Evolutionary conservation across 1,284 basidiomycete genomes (phyloP), one percentile per base, ranked within the genome.

Genomic region (Puccinia coronata): DNA sequence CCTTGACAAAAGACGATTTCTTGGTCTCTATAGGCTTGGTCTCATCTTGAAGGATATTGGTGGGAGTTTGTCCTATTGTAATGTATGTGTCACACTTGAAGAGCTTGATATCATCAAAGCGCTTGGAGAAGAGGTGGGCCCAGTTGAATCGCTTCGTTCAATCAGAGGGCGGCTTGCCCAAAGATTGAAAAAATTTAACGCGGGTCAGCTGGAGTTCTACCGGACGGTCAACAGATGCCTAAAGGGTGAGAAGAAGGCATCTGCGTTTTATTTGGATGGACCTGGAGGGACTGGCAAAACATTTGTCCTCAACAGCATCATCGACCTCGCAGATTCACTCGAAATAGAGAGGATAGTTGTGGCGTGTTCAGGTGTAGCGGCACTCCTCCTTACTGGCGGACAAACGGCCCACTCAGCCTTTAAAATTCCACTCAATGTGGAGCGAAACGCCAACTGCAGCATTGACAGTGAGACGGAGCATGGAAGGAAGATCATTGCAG

Each of bases 221-320:
- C 4, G 28, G 3, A 36, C 11, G n/a, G 23, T 61, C 12, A 61
- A 61, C 25, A 61, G 1, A 79, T 83, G 5, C 55, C 72, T 0
- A 59, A n/a, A n/a, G n/a, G n/a, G n/a, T n/a, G n/a, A n/a, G n/a
- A n/a, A n/a, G n/a, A n/a, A n/a, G n/a, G n/a, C n/a, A n/a, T n/a
- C n/a, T n/a, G n/a, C 23, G 31, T 82, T 0, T 89, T 89, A 83
- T 90, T 89, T 90, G 14, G 83, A 89, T 80, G 88, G 89, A 61
- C 84, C 87, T 36, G 89, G 87, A 69, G 89, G 89, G 0, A 87
- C 86, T 81, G 89, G 89, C 1, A 90, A 90, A 82, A 90, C 88
- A 0, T 90, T 87, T 84, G 63, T 89, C 0, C 88, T 87, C 80
- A 88, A 87, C 12, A 86, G 87, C 0, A 81, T 90, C 61, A 86